Base-by-base conservation (phyloP, 2,329 filamentous ascomycete genomes). In the Leptographium procerum region DNA sequence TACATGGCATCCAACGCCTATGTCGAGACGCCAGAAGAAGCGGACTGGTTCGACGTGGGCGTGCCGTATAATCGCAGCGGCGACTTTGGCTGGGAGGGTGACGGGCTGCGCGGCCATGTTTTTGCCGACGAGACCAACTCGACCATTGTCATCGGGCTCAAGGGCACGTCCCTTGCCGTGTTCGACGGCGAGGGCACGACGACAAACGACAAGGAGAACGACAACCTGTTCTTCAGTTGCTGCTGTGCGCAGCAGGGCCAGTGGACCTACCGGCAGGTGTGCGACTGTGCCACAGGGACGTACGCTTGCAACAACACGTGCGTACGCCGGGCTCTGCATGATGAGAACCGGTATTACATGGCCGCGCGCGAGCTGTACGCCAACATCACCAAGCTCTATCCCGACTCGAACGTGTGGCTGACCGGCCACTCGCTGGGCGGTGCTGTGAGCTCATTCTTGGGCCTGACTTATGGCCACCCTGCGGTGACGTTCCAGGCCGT, bases 161-260 rank as follows among this genome's bases (percentile, higher is more conserved):
- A 99, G 73, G 94, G 92, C 57, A 96, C 91, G 0, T 89, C 86
- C 1, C 83, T 87, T 2, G 92, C 94, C 14, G 85, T 97, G 4
- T 97, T 96, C 68, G 92, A 97, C 70, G 94, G 94, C n/a, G 88
- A 92, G 43, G 92, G 91, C 56, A 97, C 94, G 1, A 97, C 92
- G 0, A 95, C 91, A 29, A 96, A 96, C 65, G 94, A 99, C 74
- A 99, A 99, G 75, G 78, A 91, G 67, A 99, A 97, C 70, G 94
- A 99, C 72, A 99, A 99, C 69, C 78, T 99, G 11, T 96, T 95
- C 72, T 96, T 96, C 74, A 95, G 91, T 68, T 99, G 94, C 74
- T 99, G 94, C 72, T 99, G 94, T 72, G 94, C 85, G 4, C 91
- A 96, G 72, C 91, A 95, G 66, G 91, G 91, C 0, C 89, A 91